Conservation (phyloP, 139 green algal species). For the Coccomyxa sp. region DNA sequence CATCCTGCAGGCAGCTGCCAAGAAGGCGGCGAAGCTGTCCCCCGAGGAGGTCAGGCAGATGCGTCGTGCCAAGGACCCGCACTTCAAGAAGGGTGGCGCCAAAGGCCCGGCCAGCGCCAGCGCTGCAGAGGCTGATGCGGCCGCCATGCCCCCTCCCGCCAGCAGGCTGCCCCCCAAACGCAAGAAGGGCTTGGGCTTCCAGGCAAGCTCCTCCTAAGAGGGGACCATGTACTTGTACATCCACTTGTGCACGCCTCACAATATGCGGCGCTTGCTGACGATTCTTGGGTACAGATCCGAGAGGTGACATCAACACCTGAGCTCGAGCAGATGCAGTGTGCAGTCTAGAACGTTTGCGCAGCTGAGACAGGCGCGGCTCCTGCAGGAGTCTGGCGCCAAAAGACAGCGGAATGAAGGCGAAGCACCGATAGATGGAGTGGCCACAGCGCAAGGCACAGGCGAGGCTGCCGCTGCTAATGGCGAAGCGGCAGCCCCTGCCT, state of each 20-base stretch:
- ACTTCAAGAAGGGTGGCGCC: slow-evolving; percentile 43
- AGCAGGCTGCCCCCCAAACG: not conserved
- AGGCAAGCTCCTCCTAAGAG: not conserved
- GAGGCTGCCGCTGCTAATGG: not conserved
- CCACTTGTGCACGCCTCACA: too few species aligned
- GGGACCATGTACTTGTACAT: too few species aligned
- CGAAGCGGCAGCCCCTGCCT: not conserved
- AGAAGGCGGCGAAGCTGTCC: slow-evolving; percentile 47
- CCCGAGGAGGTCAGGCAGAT: slow-evolving; percentile 55
- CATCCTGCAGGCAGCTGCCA: slow-evolving; percentile 30
- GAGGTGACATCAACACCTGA: too few species aligned
- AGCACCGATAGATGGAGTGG: not conserved
- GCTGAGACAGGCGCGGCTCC: too few species aligned
- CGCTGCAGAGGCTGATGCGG: not conserved
- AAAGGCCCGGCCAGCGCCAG: not conserved
- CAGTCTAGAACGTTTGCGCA: too few species aligned
- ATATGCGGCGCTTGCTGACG: too few species aligned
- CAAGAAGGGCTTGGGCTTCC: not conserved
- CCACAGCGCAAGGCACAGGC: not conserved
- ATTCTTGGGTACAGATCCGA: too few species aligned
- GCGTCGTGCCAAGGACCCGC: slow-evolving; percentile 65
- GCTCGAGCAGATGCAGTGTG: too few species aligned
- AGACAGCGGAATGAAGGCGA: too few species aligned
- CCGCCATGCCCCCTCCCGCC: not conserved
- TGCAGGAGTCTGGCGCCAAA: too few species aligned